Base-by-base conservation (phyloP, 1,284 basidiomycete genomes). In the Cryptococcus sp. region DNA sequence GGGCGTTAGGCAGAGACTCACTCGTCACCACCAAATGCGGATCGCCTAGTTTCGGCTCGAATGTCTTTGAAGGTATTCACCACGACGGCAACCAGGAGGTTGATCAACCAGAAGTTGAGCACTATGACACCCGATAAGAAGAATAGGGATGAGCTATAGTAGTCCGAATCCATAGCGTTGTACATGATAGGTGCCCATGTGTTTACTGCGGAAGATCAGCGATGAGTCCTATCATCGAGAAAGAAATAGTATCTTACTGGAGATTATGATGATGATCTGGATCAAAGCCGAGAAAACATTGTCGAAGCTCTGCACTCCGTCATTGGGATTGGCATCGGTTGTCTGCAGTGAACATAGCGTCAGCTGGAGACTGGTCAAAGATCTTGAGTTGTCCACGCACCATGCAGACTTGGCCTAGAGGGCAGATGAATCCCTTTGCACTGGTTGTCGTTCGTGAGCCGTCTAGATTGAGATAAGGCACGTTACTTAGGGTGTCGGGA, bases 11-110 rank as follows among this genome's bases (percentile, higher is more conserved):
- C 19, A 55, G 10, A 20, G 26, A 78, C 80, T 58, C 66, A 87
- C 88, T 83, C 80, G 20, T 84, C 85, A 41, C 91, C 92, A 55
- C 91, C 91, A 73, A 98, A 99, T 0, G 95, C 95, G 75, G 91
- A 94, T 75, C 88, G 89, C 74, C 89, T 87, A 1, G 94, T 98
- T 67, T 91, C 87, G 6, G 87, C 84, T 20, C 92, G 84, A 61
- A 98, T 95, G 16, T 89, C 90, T 23, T 87, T 87, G 76, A 99
- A 99, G 0, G 91, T 93, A 75, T 93, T 92, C 45, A 93, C 93
- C 66, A 98, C 96, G 45, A 98, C 94, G 29, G 94, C 95, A 58
- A 98, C 92, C 74, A 97, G 91, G 58, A 96, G 79, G 74, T 96
- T 95, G 81, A 95, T 89, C 56, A 97, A 81, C 91, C 92, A 95